phyloP scores from a whole-genome alignment of 2,329 filamentous ascomycete genomes.

The Coniella lustricola region DNA sequence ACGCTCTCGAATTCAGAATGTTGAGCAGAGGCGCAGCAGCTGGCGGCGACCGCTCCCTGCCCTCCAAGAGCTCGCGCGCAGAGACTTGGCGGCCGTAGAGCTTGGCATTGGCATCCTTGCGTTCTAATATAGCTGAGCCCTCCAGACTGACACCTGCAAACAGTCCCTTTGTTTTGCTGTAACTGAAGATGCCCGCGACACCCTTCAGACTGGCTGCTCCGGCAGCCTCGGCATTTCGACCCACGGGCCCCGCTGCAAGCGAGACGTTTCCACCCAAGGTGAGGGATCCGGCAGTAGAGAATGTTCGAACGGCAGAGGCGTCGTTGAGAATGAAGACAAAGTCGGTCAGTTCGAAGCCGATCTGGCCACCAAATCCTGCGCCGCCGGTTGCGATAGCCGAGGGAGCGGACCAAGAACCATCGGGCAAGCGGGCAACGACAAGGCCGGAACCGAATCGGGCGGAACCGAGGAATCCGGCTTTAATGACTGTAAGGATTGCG shows the following conservation, averaged over 20 bases:
- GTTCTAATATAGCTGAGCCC: slow-evolving; percentile 86
- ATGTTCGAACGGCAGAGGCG: slow-evolving; percentile 78
- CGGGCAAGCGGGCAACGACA: slow-evolving; percentile 70
- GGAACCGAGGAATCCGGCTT: slow-evolving; percentile 79
- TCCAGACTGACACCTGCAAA: slow-evolving; percentile 95
- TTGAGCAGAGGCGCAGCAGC: slow-evolving; percentile 78
- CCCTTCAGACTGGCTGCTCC: slow-evolving; percentile 86
- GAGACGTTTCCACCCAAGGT: slow-evolving; percentile 95
- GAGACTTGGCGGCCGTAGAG: slow-evolving; percentile 80
- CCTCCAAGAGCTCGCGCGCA: slow-evolving; percentile 73
- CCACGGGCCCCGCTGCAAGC: slow-evolving; percentile 87
- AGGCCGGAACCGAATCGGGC: slow-evolving; percentile 76
- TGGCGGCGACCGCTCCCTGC: slow-evolving; percentile 68
- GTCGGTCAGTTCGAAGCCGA: slow-evolving; percentile 81
- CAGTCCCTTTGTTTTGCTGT: slow-evolving; percentile 95
- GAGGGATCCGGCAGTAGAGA: slow-evolving; percentile 84
- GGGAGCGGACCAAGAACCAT: slow-evolving; percentile 75
- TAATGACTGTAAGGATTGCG: slow-evolving; percentile 78
- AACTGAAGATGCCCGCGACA: slow-evolving; percentile 89
- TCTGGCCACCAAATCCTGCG: slow-evolving; percentile 77
- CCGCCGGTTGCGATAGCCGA: slow-evolving; percentile 75
- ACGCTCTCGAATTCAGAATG: slow-evolving; percentile 77
- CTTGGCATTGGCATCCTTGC: slow-evolving; percentile 94
- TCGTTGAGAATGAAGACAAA: slow-evolving; percentile 99
- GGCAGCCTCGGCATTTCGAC: slow-evolving; percentile 90